Conservation (phyloP, 805 yeast genomes). For the Teunomyces stri region DNA sequence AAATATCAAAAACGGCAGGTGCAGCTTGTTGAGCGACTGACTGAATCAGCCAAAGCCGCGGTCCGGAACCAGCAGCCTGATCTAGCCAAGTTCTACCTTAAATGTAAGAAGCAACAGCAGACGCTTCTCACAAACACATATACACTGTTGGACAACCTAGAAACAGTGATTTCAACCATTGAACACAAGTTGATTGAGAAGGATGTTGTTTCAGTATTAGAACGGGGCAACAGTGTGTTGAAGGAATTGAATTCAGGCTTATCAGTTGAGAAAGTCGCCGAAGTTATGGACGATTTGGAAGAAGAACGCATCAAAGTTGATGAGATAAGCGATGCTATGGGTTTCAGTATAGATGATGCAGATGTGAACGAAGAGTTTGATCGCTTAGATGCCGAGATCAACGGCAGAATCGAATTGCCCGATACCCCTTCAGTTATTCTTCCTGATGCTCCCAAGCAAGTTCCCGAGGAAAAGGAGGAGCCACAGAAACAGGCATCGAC, state of each 20-base stretch:
- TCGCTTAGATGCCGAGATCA: constrained; percentile 46
- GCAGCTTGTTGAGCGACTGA: constrained; percentile 59
- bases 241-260: constrained; percentile 75
- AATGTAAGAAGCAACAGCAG: constrained; percentile 80
- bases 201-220: constrained; percentile 76
- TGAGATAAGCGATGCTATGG: constrained; percentile 59
- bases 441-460: constrained; percentile 23
- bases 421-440: constrained; percentile 2
- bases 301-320: constrained; percentile 80
- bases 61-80: constrained; percentile 51
- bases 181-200: constrained; percentile 89
- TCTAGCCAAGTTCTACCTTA: constrained; percentile 66
- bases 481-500: constrained; percentile 6
- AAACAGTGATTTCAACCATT: constrained; percentile 71
- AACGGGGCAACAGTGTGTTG: constrained; percentile 76
- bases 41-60: constrained; percentile 55
- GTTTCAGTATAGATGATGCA: constrained; percentile 46
- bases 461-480: constrained; percentile 14
- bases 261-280: constrained; percentile 75
- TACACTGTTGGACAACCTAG: constrained; percentile 75
- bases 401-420: constrained; percentile 15
- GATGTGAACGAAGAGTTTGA: constrained; percentile 68
- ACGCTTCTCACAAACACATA: constrained; percentile 67
- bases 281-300: constrained; percentile 76
- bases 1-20: constrained; percentile 66